Evolutionary conservation across 306 rosid species (phyloP), one percentile per base, ranked within the genome.

Genomic region (Cercis canadensis): DNA sequence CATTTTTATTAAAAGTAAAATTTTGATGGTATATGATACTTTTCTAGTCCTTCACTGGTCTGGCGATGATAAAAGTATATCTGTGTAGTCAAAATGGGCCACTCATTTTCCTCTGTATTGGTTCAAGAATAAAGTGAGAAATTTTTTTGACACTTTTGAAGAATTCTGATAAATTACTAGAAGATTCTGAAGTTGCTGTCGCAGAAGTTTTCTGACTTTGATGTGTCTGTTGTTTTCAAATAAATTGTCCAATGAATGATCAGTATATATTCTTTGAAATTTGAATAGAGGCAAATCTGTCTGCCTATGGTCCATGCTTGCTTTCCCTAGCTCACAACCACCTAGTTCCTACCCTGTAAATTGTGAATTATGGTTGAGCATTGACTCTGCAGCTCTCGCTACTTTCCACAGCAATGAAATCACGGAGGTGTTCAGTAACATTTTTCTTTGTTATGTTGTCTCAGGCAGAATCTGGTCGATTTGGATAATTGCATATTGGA

Each of bases 401-500:
- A 33, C 15, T 44, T 13, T 64, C 55, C 11, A 44, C 50, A 47
- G 31, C 34, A n/a, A 1, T 32, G 7, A 15, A 31, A 31, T 10
- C 4, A 46, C 43, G 32, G 12, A 5, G 31, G 43, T 15, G 45
- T 32, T 14, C 11, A 65, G 1, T 11, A 32, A 24, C 29, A 24
- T 24, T n/a, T 47, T 31, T 47, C 11, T 47, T 64, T 32, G 7
- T 29, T 8, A 49, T 64, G 43, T 8, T 36, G 71, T 36, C 8
- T 33, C 18, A 49, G 41, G 72, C 34, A 33, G 47, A 50, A 29
- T 3, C 29, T 31, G 69, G 21, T 64, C 31, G 69, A 14, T 45
- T 46, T 51, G 71, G 33, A 49, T 43, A 7, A 13, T 14, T 16
- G 58, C 70, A 65, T 9, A 33, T 46, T 65, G 46, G 49, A 50